Conservation (phyloP, 2,329 filamentous ascomycete genomes). For the Ophiostoma angusticollis region DNA sequence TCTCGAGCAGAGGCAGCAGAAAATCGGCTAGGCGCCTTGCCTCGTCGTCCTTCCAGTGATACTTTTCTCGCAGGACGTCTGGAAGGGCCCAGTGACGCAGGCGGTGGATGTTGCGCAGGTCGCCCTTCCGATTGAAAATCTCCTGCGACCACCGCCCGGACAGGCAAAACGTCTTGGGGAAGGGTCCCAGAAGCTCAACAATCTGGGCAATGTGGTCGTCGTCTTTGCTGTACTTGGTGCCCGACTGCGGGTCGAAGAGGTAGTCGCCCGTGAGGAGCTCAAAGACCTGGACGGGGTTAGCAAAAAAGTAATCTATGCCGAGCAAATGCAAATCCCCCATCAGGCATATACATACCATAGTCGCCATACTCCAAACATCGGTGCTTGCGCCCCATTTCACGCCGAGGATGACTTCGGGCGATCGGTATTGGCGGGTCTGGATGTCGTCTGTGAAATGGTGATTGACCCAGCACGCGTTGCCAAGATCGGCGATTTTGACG, state of each 20-base stretch:
- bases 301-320: neutral
- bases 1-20: slow-evolving; percentile 78
- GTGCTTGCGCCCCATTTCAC: slow-evolving; percentile 99
- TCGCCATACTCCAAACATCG: slow-evolving; percentile 98
- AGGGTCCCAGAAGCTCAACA: slow-evolving; percentile 87
- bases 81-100: slow-evolving; percentile 90
- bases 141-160: slow-evolving; percentile 96
- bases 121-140: slow-evolving; percentile 96
- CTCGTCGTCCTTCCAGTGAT: slow-evolving; percentile 81
- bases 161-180: slow-evolving; percentile 83
- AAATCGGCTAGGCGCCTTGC: slow-evolving; percentile 68
- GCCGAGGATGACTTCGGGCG: slow-evolving; percentile 91
- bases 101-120: slow-evolving; percentile 92
- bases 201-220: slow-evolving; percentile 99
- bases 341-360: slow-evolving; percentile 70
- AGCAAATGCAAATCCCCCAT: no score
- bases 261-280: slow-evolving; percentile 98
- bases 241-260: slow-evolving; percentile 94
- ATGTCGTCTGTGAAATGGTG: slow-evolving; percentile 99
- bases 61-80: slow-evolving; percentile 90
- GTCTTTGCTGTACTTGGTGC: slow-evolving; percentile 98
- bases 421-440: slow-evolving; percentile 92
- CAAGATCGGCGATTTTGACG: slow-evolving; percentile 96
- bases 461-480: slow-evolving; percentile 96
- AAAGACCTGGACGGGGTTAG: slow-evolving; percentile 53